Base-by-base conservation (phyloP, 495 filamentous ascomycete genomes). In the Sordaria brevicollis region DNA sequence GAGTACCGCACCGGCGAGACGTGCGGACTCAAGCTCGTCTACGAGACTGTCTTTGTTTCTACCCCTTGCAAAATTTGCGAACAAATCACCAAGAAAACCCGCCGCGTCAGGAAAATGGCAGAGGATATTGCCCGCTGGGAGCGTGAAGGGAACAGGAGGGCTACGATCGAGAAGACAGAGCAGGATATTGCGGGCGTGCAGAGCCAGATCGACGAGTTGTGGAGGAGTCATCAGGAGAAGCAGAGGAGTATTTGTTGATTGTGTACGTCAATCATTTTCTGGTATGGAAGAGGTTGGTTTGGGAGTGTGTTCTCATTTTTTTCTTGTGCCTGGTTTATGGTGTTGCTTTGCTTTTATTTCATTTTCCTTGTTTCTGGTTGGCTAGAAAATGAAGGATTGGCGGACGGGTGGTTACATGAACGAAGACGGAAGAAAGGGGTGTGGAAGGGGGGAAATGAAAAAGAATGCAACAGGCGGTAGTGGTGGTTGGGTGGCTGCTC, bases 1-100 rank as follows among this genome's bases (percentile, higher is more conserved):
- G 95, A 99, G 76, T 97, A 98, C 83, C 93, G 96, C 75, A 97
- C 91, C 66, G 95, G 95, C 77, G 95, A 99, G 86, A 98, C 95
- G 49, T 99, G 95, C 82, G 95, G 95, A 75, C 93, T 97, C 85
- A 95, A 91, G 84, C 89, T 97, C 77, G 90, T 97, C 78, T 88
- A 88, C 83, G 79, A 89, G 82, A 88, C 92, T 78, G 76, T 86
- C 72, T 79, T 86, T 76, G 75, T 87, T 73, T 73, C 71, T 73
- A 82, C 83, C 66, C 87, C 88, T 74, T 97, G 94, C 83, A 90
- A 89, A 74, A 85, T 92, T 72, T 99, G 95, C 86, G 91, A 94
- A 74, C 93, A 95, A 82, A 91, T 96, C 76, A 89, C 92, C 73
- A 94, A 93, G 79, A 97, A 97, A 80, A 79, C 85, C 76, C 88